Percentiles rank a stretch among this genome's conserved stretches.
Conservation (phyloP, 345 rosid genomes). For the Sisymbrium altissimum region DNA sequence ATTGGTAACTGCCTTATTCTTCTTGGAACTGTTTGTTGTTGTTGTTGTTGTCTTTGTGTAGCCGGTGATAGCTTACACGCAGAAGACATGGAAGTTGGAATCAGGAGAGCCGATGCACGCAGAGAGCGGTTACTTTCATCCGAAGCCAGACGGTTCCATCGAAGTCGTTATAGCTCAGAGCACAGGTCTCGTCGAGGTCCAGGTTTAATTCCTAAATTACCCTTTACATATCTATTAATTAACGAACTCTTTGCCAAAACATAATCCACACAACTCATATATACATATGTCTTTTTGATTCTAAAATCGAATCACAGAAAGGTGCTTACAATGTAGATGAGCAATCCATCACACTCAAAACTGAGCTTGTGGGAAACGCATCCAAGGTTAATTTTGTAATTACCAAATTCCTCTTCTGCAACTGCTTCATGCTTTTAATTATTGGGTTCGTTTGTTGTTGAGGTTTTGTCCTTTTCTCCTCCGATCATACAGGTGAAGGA, state of each 20-base stretch:
- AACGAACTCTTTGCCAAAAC: no score
- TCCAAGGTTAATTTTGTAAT: no score
- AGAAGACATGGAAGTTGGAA: conserved; percentile 64
- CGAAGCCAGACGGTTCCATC: conserved; percentile 61
- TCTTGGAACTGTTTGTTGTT: no score
- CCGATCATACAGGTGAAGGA: conserved; percentile 49
- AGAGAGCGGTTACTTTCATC: conserved; percentile 72
- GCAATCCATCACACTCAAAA: conserved; percentile 52
- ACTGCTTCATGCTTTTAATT: no score
- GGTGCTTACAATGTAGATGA: conserved; percentile 45
- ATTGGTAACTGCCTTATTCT: no score
- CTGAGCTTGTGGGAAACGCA: conserved; percentile 69
- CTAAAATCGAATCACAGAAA: conserved; percentile 30
- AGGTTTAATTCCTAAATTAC: conserved; percentile 27
- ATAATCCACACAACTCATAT: no score
- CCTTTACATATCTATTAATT: no score
- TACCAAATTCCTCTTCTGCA: no score
- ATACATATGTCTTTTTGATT: no score
- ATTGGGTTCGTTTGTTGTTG: no score
- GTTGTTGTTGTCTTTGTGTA: no score
- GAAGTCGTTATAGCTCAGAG: conserved; percentile 75
- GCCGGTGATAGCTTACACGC: conserved; percentile 69
- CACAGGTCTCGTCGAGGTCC: conserved; percentile 73
- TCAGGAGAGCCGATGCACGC: conserved; percentile 78
- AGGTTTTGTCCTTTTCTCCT: not conserved